Evolutionary conservation across 257 asterid genomes (phyloP), one percentile per base, ranked within the genome.

Genomic region (Eucommia ulmoides): DNA sequence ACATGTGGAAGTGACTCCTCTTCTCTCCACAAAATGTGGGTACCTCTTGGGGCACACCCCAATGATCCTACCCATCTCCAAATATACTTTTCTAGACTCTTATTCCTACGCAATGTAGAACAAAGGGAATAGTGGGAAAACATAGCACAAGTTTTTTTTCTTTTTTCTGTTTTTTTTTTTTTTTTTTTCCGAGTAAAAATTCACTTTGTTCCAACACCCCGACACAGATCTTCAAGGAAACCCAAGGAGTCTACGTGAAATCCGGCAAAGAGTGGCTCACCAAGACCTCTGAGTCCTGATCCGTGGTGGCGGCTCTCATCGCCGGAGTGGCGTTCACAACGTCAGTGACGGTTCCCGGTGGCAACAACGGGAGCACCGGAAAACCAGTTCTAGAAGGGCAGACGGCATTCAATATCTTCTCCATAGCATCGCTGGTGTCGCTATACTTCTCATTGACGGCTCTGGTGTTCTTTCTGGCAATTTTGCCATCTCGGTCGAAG

Each of bases 251-350:
- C 0, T 66, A 75, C 0, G 47, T 65, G 26, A 46, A 67, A 41
- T 60, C 58, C 1, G 84, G 84, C n/a, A 60, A 55, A 18, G 33
- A 62, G 0, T 82, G 93, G 93, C 66, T 82, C 19, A 56, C 56
- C 33, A 79, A 72, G 49, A 82, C 93, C 24, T 72, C 93, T 0
- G 79, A 82, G 35, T 82, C 93, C 1, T 82, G 84, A 74, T 82
- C 85, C 0, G 58, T 79, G 2, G 35, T 76, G 1, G 88, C 83
- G 1, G 82, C 88, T 5, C 84, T 82, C 29, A 69, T 78, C 22
- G 93, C 93, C 44, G 58, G 77, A 3, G 83, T 75, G 8, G 83
- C 87, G 15, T 81, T 77, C 19, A 78, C 87, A 20, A 73, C 85
- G 7, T 54, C 85, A 0, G 50, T 84, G 51, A 50, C 88, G 1